A percentile compares a stretch with the other conserved stretches of the same genome.
phyloP scores from a whole-genome alignment of 2,329 filamentous ascomycete species.

The Botrytis galanthina region DNA sequence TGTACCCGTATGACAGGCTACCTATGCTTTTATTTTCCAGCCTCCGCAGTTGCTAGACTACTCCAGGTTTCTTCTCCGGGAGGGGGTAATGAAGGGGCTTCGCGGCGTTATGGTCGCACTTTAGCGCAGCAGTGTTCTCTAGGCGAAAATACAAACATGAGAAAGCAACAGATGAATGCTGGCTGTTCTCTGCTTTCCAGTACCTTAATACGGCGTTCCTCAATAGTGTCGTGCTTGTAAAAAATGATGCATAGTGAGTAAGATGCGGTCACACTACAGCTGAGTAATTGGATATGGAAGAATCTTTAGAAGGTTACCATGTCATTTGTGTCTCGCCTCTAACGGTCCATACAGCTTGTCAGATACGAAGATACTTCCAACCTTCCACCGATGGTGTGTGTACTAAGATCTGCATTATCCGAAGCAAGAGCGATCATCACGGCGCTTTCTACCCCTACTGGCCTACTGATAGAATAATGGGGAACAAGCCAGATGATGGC shows the following conservation, averaged over 20 bases:
- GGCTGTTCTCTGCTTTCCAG: neutral
- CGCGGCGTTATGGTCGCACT: conserved; percentile 19
- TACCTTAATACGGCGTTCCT: neutral
- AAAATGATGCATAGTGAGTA: neutral
- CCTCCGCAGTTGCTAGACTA: conserved; percentile 17
- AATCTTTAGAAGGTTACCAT: conserved; percentile 19
- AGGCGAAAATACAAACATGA: neutral
- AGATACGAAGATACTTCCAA: conserved; percentile 28
- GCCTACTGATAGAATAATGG: conserved; percentile 23
- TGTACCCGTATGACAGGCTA: neutral
- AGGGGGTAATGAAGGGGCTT: conserved; percentile 20
- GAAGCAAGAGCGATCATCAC: conserved; percentile 35
- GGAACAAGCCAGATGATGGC: conserved; percentile 26
- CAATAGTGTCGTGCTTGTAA: neutral
- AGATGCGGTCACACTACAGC: conserved; percentile 14
- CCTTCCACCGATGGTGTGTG: conserved; percentile 12
- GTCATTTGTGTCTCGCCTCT: conserved; percentile 18
- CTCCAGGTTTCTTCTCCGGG: conserved; percentile 20
- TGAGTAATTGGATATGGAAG: conserved; percentile 14
- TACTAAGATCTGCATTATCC: conserved; percentile 34
- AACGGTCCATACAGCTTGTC: conserved; percentile 27
- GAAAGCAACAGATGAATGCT: neutral
- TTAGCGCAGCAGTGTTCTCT: conserved; percentile 4
- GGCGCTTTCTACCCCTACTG: conserved; percentile 31
- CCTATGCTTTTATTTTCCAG: neutral